Conservation (phyloP, 768 basidiomycete genomes). For the Amanita rimosa region DNA sequence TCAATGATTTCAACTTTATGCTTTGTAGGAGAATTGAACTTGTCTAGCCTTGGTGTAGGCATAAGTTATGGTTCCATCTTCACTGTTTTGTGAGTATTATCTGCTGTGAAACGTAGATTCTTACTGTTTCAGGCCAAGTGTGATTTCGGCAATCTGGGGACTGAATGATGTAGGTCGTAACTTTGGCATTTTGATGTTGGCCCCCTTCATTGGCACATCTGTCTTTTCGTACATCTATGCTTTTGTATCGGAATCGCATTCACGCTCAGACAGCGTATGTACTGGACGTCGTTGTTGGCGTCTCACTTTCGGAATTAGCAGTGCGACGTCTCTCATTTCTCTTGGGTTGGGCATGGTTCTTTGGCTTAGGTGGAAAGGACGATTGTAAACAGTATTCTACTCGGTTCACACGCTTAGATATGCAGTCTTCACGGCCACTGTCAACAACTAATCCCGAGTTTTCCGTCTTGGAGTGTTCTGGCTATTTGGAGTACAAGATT, state of each 20-base stretch:
- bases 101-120: not conserved
- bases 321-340: conserved; percentile 31
- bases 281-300: conserved; percentile 53
- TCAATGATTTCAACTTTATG: not conserved
- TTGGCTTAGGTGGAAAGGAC: conserved; percentile 54
- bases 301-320: conserved; percentile 48
- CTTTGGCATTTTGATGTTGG: conserved; percentile 64
- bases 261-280: conserved; percentile 33
- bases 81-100: conserved; percentile 49
- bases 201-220: conserved; percentile 67
- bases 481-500: conserved; percentile 49
- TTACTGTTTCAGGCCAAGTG: conserved; percentile 43
- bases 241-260: conserved; percentile 44
- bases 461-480: conserved; percentile 29
- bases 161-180: conserved; percentile 60
- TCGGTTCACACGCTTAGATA: conserved; percentile 1
- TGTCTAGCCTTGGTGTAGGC: conserved; percentile 49
- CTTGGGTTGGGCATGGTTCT: conserved; percentile 33
- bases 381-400: conserved; percentile 5
- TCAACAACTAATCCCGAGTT: conserved; percentile 37
- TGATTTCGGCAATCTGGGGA: conserved; percentile 68
- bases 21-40: conserved; percentile 2
- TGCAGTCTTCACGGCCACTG: conserved; percentile 19
- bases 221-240: conserved; percentile 76
- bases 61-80: conserved; percentile 61